Conservation (phyloP, 2,329 filamentous ascomycete genomes). For the Fusarium avenaceum region DNA sequence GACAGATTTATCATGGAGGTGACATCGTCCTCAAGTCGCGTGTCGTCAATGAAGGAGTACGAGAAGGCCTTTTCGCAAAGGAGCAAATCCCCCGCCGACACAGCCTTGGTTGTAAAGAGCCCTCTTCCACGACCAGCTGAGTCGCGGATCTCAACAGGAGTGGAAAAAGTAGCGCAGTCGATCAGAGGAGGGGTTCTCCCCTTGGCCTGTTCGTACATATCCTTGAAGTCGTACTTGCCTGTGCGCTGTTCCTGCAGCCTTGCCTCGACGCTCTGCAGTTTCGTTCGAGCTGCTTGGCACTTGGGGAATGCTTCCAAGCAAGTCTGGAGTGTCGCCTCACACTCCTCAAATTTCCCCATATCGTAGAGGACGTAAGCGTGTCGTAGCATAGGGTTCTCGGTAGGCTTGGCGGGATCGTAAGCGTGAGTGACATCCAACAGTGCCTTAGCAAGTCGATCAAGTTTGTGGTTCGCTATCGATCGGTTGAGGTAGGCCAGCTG, state of each 20-base stretch:
- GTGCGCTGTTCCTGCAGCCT: constrained; percentile 56
- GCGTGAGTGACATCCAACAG: neutral
- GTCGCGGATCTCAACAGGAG: constrained; percentile 57
- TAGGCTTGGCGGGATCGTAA: neutral
- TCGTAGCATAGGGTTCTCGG: constrained; percentile 1
- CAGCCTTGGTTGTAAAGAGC: constrained; percentile 62
- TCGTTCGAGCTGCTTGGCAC: constrained; percentile 50
- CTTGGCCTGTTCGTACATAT: constrained; percentile 55
- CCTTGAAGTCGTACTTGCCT: constrained; percentile 57
- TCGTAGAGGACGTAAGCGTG: neutral
- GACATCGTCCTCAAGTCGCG: constrained; percentile 25
- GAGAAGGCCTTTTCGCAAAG: constrained; percentile 69
- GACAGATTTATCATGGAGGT: constrained; percentile 54
- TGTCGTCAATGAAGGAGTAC: constrained; percentile 53
- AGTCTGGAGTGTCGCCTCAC: constrained; percentile 33
- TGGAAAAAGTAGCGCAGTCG: constrained; percentile 63
- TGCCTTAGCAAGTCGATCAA: neutral
- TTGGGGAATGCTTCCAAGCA: constrained; percentile 53
- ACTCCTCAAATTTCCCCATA: neutral
- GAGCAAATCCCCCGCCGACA: constrained; percentile 65
- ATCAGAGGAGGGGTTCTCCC: constrained; percentile 55
- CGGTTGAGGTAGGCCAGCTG: constrained; percentile 9
- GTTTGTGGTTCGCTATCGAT: neutral
- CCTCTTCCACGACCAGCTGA: constrained; percentile 61
- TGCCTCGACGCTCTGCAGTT: constrained; percentile 49